Evolutionary conservation across 2,329 filamentous ascomycete species (phyloP).

Genomic region (Cryphonectria parasitica): DNA sequence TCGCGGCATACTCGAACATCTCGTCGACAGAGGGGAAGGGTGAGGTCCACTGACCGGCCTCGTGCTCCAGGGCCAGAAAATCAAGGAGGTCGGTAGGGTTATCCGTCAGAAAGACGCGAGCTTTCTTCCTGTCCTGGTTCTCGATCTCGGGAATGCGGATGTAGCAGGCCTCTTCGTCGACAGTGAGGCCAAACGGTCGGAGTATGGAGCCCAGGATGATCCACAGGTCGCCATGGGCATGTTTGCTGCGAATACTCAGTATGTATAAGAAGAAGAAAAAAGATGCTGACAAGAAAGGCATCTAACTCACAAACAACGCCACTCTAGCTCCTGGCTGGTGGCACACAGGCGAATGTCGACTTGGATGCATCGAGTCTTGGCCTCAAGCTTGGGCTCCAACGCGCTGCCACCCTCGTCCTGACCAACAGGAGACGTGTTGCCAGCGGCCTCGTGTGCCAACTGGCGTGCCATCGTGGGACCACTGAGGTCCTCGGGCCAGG

Average conservation of each 20-base stretch:
- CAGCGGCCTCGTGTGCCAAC: not conserved
- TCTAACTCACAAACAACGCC: constrained; percentile 60
- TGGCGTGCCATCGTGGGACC: not conserved
- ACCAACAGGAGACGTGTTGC: not conserved
- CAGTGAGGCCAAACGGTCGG: constrained; percentile 66
- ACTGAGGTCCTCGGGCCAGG: constrained; percentile 48
- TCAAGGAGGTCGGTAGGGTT: constrained; percentile 59
- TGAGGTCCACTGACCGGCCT: constrained; percentile 49
- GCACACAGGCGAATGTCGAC: constrained; percentile 67
- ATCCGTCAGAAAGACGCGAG: constrained; percentile 63
- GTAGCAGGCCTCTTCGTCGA: constrained; percentile 66
- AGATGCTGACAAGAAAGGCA: not conserved
- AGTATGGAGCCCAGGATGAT: constrained; percentile 67
- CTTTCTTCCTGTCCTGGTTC: constrained; percentile 54
- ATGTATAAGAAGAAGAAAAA: not conserved
- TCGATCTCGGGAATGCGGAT: constrained; percentile 73
- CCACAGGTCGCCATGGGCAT: constrained; percentile 74
- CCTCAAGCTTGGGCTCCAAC: not conserved
- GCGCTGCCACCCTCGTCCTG: not conserved
- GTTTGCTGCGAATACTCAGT: constrained; percentile 44
- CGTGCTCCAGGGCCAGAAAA: constrained; percentile 64
- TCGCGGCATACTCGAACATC: constrained; percentile 65
- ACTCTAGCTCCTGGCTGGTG: constrained; percentile 51
- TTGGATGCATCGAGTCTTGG: constrained; percentile 57
- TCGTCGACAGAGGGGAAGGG: constrained; percentile 59